Conservation (phyloP, 345 rosid species). For the Pistacia integerrima region DNA sequence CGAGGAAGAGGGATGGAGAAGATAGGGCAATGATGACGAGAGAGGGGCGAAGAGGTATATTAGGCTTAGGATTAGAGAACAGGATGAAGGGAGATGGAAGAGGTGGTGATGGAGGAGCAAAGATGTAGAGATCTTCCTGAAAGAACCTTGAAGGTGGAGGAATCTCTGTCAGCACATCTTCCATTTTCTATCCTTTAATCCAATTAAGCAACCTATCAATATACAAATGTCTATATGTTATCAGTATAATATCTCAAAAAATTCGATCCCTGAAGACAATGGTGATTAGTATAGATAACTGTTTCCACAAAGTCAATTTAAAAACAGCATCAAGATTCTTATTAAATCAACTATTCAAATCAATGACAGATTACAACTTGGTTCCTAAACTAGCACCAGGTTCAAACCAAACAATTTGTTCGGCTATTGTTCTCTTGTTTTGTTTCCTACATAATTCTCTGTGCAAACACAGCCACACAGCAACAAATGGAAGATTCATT, state of each 20-base stretch:
- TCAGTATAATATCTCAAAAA: conserved; percentile 4
- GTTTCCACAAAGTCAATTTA: background rate
- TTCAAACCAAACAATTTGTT: too few relatives aligned
- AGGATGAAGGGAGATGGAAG: conserved; percentile 75
- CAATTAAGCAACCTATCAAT: conserved; percentile 19
- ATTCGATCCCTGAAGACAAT: background rate
- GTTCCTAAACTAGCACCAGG: too few relatives aligned
- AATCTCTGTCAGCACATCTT: conserved; percentile 82
- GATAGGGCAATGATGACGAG: conserved; percentile 78
- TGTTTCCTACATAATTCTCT: too few relatives aligned
- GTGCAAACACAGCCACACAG: too few relatives aligned
- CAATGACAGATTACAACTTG: too few relatives aligned
- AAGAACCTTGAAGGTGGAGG: conserved; percentile 96
- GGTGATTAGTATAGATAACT: background rate
- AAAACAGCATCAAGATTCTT: background rate
- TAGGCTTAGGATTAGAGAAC: conserved; percentile 56
- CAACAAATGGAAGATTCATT: too few relatives aligned
- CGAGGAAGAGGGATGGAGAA: conserved; percentile 58
- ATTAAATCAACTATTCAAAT: background rate
- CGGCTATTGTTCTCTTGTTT: too few relatives aligned
- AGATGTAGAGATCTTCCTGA: conserved; percentile 93
- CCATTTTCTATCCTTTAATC: conserved; percentile 48
- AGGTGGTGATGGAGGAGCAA: conserved; percentile 46
- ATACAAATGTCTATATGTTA: conserved; percentile 5
- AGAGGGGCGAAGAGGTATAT: conserved; percentile 61